Base-by-base conservation (phyloP, 1,284 basidiomycete species). In the Inonotus obliquus region DNA sequence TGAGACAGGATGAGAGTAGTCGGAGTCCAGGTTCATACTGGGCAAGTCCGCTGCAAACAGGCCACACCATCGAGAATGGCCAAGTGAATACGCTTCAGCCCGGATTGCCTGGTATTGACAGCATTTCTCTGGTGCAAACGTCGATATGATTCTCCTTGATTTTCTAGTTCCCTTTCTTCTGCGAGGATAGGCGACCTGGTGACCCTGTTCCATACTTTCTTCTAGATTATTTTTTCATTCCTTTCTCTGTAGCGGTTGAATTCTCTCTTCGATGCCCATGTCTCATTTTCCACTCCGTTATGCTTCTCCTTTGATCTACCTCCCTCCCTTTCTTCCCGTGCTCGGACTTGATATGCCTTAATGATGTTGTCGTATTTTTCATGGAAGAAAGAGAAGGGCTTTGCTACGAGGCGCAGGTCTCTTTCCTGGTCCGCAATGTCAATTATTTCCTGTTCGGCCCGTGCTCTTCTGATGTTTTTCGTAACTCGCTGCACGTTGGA, bases 1-100 rank as follows among this genome's bases (percentile, higher is more conserved):
- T 27, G 57, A 63, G 38, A 37, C 57, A 11, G 25, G 23, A 47
- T 17, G 59, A 60, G 25, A 39, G 45, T 29, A 60, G 52, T 47
- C 52, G 52, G 13, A 60, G 59, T 21, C 59, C 59, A 17, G 56
- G 29, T 5, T 57, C 56, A 10, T 57, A 57, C 25, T 17, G 41
- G 9, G 44, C 56, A 21, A 57, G 56, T 27, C 56, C 56, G 13
- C 21, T 59, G 11, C 57, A 59, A 23, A 27, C 47, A 11, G 27
- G 19, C 7, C 57, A 59, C 19, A 25, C 47, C 13, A n/a, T 19
- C 17, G 51, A n/a, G 4, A 38, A 51, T 32, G 32, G 1, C 9
- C 25, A 21, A 9, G 2, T 59, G 32, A 59, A 25, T 17, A 32
- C 45, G 45, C 47, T 45, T 23, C 57, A 39, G 25, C 47, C 57